Base-by-base conservation (phyloP, 2,329 filamentous ascomycete genomes). In the Neonectria punicea region DNA sequence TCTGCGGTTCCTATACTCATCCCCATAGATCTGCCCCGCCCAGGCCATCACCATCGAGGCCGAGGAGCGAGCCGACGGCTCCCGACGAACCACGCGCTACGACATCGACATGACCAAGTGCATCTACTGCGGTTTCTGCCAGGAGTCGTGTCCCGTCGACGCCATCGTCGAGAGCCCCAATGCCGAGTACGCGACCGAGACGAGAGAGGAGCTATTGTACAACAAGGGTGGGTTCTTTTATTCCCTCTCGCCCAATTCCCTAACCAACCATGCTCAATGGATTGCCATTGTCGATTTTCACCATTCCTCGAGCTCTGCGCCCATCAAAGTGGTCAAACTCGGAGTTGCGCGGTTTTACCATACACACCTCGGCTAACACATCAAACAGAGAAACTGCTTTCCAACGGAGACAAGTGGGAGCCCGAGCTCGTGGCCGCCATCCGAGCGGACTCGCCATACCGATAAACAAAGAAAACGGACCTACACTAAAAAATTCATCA, bases 31-130 rank as follows among this genome's bases (percentile, higher is more conserved):
- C 78, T 99, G 96, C 88, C 96, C 96, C 46, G 96, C 96, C 62
- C 93, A 97, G 83, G 96, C 96, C 77, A 99, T 99, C 81, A 99
- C 96, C 58, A 99, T 99, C 76, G 96, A 99, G 85, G 96, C 96
- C 62, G 96, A 99, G 82, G 96, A 99, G 86, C 94, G 96, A 79
- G 93, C 93, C 77, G 96, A 99, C 77, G 96, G 96, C 69, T 97
- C 93, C 77, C 90, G 96, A 82, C 90, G 96, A 79, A 99, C 96
- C 56, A 98, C 95, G 65, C 90, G 95, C 79, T 99, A 99, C 84
- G 96, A 99, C 80, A 98, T 99, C 79, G 96, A 99, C 84, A 99
- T 99, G 96, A 98, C 96, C 77, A 99, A 99, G 88, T 99, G 96
- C 85, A 99, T 99, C 83, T 99, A 98, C 89, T 98, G 96, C 81